These are phyloP conservation scores for Myxozyma geophila DNA, from an alignment of 805 yeast genomes.

Conservation along the genomic window DNA sequence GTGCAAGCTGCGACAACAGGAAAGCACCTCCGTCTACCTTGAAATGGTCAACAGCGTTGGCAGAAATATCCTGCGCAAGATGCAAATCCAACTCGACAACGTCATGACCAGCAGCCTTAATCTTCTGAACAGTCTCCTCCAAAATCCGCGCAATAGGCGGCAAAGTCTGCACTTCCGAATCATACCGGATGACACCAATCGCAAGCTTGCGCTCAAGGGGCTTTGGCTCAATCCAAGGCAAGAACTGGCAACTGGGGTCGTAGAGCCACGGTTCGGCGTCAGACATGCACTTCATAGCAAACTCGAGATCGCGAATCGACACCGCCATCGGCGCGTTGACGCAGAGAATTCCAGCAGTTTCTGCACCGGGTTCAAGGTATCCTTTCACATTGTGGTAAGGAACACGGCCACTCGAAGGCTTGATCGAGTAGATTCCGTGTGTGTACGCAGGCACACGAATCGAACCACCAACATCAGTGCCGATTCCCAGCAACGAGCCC, in stretches of 20 bases:
- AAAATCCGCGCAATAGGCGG: conserved; percentile 63
- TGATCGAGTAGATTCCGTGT: conserved; percentile 51
- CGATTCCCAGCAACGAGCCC: conserved; percentile 58
- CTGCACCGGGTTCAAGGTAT: conserved; percentile 45
- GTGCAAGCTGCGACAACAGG: conserved; percentile 24
- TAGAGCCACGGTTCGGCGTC: conserved; percentile 50
- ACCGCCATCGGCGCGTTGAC: conserved; percentile 73
- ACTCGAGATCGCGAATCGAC: conserved; percentile 66
- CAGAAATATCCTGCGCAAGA: conserved; percentile 31
- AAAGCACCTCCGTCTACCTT: conserved; percentile 34
- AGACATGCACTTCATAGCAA: conserved; percentile 58
- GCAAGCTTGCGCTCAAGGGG: conserved; percentile 30
- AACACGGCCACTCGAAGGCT: conserved; percentile 54
- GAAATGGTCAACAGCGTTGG: conserved; percentile 35
- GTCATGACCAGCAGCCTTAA: conserved; percentile 61
- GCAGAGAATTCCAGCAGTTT: conserved; percentile 54
- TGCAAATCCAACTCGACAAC: conserved; percentile 48
- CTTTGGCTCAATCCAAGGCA: conserved; percentile 57
- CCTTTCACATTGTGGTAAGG: conserved; percentile 41
- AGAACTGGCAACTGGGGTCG: conserved; percentile 53
- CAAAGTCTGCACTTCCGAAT: conserved; percentile 54
- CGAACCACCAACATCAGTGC: conserved; percentile 60
- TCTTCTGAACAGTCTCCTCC: conserved; percentile 56
- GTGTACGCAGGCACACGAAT: conserved; percentile 55
- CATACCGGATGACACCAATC: conserved; percentile 42